Base-by-base conservation (phyloP, 495 filamentous ascomycete species). In the Penicillium longicatenatum region DNA sequence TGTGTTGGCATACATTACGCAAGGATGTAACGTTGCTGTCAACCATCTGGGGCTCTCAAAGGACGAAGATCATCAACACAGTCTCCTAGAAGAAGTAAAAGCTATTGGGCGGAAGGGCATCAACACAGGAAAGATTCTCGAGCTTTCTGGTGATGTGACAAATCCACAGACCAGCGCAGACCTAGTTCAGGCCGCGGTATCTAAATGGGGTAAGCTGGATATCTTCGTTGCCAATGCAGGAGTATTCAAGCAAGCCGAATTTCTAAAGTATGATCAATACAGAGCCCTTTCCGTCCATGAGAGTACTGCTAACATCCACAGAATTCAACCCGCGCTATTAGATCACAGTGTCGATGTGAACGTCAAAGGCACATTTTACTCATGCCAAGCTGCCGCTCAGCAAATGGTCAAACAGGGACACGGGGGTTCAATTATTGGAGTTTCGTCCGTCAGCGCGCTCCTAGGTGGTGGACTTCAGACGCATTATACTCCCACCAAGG, bases 171-270 rank as follows among this genome's bases (percentile, higher is more conserved):
- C 86, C 0, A 81, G 83, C 24, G 66, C 69, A 3, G 59, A 62
- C 0, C 70, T 90, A 12, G 78, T 89, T 19, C 42, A 73, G 21
- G 70, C 74, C 52, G 81, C 85, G 0, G 81, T 87, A 0, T 62
- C 74, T 21, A 60, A 62, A 19, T 93, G 84, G 65, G 70, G 72
- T 2, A 76, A 81, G 2, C 61, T 93, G 0, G 88, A 93, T 70
- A 76, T 93, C 1, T 91, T 90, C 71, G 87, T 94, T 1, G 85
- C 83, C 67, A 94, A 94, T 74, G 90, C 90, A 2, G 90, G 90
- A 2, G 78, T 93, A n/a, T 94, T 89, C 75, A 77, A 88, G 62
- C 92, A 92, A 67, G 84, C 85, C 24, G 84, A 90, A 39, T 89
- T 94, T 61, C 76, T 94, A 12, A 78, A 84, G 77, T 82, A 63